These are phyloP conservation scores for Saxophila tyrrhenica DNA, from an alignment of 495 filamentous ascomycete species.

Conservation along the genomic window DNA sequence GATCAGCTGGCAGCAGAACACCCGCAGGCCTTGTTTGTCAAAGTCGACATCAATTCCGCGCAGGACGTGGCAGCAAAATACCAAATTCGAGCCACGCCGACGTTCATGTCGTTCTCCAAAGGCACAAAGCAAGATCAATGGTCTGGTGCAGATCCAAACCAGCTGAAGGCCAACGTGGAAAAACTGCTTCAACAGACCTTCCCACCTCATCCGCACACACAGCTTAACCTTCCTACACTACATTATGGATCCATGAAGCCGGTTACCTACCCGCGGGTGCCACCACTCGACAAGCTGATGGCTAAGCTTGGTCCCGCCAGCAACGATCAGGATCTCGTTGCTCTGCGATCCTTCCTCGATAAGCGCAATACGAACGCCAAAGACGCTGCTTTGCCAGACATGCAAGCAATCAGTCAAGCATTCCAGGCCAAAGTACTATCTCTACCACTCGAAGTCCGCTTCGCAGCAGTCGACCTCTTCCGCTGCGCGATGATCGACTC, in stretches of 20 bases:
- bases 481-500: constrained; percentile 66
- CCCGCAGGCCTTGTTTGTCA: constrained; percentile 62
- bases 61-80: constrained; percentile 57
- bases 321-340: constrained; percentile 41
- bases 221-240: constrained; percentile 57
- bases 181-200: constrained; percentile 65
- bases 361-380: constrained; percentile 39
- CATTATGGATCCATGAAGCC: constrained; percentile 50
- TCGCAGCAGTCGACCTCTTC: constrained; percentile 73
- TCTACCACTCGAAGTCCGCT: constrained; percentile 49
- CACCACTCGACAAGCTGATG: constrained; percentile 72
- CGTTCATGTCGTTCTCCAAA: constrained; percentile 78
- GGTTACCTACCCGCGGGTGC: constrained; percentile 65
- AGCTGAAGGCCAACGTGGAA: constrained; percentile 60
- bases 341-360: constrained; percentile 24
- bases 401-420: constrained; percentile 43
- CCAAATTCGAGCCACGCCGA: constrained; percentile 65
- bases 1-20: constrained; percentile 69
- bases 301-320: constrained; percentile 54
- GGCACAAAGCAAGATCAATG: constrained; percentile 69
- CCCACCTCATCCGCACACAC: constrained; percentile 64
- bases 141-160: constrained; percentile 59
- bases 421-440: constrained; percentile 38
- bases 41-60: constrained; percentile 63
- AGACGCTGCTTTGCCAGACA: constrained; percentile 49